A percentile compares a stretch with the other conserved stretches of the same genome.
Conservation (phyloP, 805 yeast genomes). For the Candida sanyiensis region DNA sequence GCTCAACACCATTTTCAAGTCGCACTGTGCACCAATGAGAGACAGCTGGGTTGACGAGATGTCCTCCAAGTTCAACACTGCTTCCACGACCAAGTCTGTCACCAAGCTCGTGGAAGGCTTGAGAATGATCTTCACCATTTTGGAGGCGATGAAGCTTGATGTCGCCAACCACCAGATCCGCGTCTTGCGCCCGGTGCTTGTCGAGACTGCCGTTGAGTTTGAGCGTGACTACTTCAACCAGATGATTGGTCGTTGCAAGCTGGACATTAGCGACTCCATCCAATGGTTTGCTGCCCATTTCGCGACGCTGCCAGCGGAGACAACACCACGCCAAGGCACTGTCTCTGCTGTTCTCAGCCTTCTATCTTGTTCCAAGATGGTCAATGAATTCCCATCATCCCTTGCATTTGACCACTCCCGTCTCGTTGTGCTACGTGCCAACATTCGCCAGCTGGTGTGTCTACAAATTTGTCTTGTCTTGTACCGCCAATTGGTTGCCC, state of each 20-base stretch:
- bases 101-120: slow-evolving; percentile 65
- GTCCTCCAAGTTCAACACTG: slow-evolving; percentile 40
- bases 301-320: slow-evolving; percentile 13
- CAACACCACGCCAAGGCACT: slow-evolving; percentile 35
- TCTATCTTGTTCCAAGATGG: slow-evolving; percentile 75
- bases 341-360: slow-evolving; percentile 54
- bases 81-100: slow-evolving; percentile 29
- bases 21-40: slow-evolving; percentile 95
- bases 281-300: slow-evolving; percentile 20
- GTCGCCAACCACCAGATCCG: slow-evolving; percentile 93
- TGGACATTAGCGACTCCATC: slow-evolving; percentile 26
- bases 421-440: slow-evolving; percentile 71
- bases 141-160: slow-evolving; percentile 92
- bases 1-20: slow-evolving; percentile 73
- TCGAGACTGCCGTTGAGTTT: slow-evolving; percentile 82
- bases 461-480: slow-evolving; percentile 66
- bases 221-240: slow-evolving; percentile 75
- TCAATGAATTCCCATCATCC: slow-evolving; percentile 75
- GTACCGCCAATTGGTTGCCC: slow-evolving; percentile 59
- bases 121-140: slow-evolving; percentile 68
- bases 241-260: slow-evolving; percentile 50
- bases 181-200: slow-evolving; percentile 72
- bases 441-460: slow-evolving; percentile 79
- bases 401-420: slow-evolving; percentile 82
- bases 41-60: slow-evolving; percentile 85